These are phyloP conservation scores for Platismatia glauca DNA, from an alignment of 495 filamentous ascomycete species.

Conservation along the genomic window DNA sequence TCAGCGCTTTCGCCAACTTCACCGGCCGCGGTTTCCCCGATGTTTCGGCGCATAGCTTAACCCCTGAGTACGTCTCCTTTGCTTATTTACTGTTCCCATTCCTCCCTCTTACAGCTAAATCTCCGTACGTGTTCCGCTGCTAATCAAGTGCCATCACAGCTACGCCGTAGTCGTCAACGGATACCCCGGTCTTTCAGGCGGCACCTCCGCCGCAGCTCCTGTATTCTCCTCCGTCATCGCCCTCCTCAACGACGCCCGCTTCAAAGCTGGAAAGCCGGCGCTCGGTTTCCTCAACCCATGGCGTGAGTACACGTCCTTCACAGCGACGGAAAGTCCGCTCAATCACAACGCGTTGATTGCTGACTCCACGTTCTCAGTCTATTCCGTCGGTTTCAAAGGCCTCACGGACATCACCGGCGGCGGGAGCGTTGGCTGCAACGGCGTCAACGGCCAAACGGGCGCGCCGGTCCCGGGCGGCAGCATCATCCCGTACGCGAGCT, in stretches of 20 bases:
- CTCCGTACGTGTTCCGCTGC: background rate
- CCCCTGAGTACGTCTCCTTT: conserved; percentile 31
- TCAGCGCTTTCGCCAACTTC: conserved; percentile 43
- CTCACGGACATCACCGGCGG: conserved; percentile 32
- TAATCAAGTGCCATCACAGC: conserved; percentile 6
- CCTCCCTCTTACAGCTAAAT: background rate
- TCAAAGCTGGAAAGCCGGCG: conserved; percentile 35
- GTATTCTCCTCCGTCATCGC: conserved; percentile 40
- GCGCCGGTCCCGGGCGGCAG: conserved; percentile 23
- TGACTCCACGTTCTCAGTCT: conserved; percentile 23
- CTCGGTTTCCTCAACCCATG: conserved; percentile 49
- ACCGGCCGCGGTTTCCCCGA: conserved; percentile 64
- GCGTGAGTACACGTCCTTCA: background rate
- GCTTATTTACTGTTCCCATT: background rate
- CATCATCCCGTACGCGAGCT: conserved; percentile 29
- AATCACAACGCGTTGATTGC: background rate
- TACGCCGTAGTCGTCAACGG: conserved; percentile 30
- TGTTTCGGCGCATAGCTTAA: conserved; percentile 44
- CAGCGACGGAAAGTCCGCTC: no score
- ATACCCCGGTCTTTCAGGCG: conserved; percentile 29
- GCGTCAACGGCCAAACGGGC: conserved; percentile 27
- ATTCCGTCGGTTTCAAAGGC: conserved; percentile 26
- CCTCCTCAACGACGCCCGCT: conserved; percentile 44
- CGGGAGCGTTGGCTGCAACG: conserved; percentile 27
- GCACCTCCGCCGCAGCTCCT: conserved; percentile 45